Conservation (phyloP, 345 rosid genomes). For the Adansonia digitata region DNA sequence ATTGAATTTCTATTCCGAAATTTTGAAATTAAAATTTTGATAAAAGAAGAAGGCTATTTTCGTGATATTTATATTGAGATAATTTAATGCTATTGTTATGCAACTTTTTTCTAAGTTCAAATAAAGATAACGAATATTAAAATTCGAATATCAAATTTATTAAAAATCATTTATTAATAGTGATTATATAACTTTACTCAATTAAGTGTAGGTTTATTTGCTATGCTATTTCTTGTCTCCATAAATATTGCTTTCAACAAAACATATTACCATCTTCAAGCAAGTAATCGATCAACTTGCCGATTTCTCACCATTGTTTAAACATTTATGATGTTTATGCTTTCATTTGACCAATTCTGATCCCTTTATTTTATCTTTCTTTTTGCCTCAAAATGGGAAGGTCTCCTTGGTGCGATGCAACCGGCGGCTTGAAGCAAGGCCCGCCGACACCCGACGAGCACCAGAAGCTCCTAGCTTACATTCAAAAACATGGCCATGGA, state of each 20-base stretch:
- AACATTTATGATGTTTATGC: background rate
- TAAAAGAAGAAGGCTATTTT: background rate
- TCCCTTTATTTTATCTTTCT: background rate
- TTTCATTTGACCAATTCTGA: background rate
- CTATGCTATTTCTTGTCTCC: no score
- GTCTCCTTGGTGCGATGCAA: background rate
- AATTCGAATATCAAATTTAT: no score
- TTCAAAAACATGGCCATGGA: slow-evolving; percentile 4
- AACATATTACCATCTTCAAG: background rate
- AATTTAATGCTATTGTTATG: background rate
- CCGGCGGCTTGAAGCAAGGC: background rate
- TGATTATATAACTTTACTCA: no score
- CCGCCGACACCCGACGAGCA: slow-evolving; percentile 83
- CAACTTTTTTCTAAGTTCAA: no score
- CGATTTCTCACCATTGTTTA: background rate
- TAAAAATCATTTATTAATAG: no score
- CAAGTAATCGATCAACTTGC: background rate
- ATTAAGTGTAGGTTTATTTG: no score
- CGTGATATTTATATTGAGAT: background rate
- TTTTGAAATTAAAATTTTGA: no score
- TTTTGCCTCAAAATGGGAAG: slow-evolving; percentile 14
- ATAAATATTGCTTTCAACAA: background rate
- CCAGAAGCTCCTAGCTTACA: slow-evolving; percentile 59
- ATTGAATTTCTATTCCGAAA: no score
- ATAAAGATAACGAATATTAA: no score